Conservation (phyloP, 176 grass and related monocot genomes). For the Saccharum spontaneum region DNA sequence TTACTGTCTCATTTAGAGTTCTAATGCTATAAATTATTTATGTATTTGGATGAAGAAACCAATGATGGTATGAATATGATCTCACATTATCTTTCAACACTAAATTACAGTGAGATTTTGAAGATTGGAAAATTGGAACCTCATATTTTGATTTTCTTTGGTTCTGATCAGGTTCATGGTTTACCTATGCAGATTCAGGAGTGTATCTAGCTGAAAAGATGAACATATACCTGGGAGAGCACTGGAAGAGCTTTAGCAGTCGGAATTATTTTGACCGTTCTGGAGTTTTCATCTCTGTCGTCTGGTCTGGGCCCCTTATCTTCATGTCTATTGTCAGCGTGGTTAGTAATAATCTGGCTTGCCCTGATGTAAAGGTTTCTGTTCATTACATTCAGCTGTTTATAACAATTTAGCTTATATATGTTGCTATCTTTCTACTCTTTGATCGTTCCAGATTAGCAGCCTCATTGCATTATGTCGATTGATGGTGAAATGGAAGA, state of each 20-base stretch:
- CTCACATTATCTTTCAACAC: neutral
- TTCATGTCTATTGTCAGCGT: conserved; percentile 52
- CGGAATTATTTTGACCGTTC: conserved; percentile 60
- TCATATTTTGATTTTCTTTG: neutral
- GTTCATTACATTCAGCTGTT: neutral
- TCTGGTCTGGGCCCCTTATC: conserved; percentile 76
- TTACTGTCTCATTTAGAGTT: neutral
- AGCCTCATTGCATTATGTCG: conserved; percentile 59
- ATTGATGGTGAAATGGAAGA: conserved; percentile 79
- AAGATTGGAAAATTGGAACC: neutral
- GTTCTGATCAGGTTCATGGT: conserved; percentile 5
- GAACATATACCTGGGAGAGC: conserved; percentile 49
- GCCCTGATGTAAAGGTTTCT: neutral
- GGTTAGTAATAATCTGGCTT: conserved; percentile 44
- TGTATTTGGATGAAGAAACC: neutral
- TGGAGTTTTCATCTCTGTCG: conserved; percentile 66
- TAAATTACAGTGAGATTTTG: neutral
- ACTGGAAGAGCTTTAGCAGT: conserved; percentile 60
- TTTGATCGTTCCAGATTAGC: conserved; percentile 45
- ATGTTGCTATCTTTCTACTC: neutral
- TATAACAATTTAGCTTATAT: conserved; percentile 3
- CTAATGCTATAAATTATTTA: neutral
- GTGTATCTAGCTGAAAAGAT: conserved; percentile 72
- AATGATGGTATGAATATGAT: neutral
- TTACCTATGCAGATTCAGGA: conserved; percentile 51